Evolutionary conservation across 2,329 filamentous ascomycete species (phyloP), one percentile per base, ranked within the genome.

Genomic region (Aspergillus amoenus): DNA sequence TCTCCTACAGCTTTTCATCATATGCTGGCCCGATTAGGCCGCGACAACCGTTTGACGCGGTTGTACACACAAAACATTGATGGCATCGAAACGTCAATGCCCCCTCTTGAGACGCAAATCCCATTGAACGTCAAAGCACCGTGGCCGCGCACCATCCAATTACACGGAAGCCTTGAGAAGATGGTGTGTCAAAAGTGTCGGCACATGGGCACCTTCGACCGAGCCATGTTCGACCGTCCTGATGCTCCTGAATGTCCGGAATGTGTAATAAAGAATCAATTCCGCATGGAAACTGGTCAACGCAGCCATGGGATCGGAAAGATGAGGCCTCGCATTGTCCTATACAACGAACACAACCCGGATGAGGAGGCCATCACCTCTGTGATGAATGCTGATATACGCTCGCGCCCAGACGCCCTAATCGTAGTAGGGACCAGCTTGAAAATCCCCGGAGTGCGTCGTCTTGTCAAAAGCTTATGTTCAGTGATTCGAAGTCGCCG

Each of bases 41-140:
- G 90, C 57, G 92, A 97, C 75, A 90, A 89, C 43, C 90, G 94
- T 18, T 78, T 99, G 22, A 80, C 97, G 70, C 90, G 94, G 43
- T 82, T 99, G 6, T 99, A 99, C 74, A 93, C 91, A 3, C 94
- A 99, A 71, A 99, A 99, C 66, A 93, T 99, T 34, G 94, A 99
- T 76, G 91, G 93, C 57, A 89, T 99, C 63, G 94, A 99, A 67
- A 94, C 91, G 0, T 84, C 86, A 7, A 83, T 99, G 73, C 79
- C 86, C 46, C 93, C 93, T 3, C 79, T 99, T 8, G 82, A 84
- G 24, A 97, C 94, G 0, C 82, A 84, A 51, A 87, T 96, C 1
- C 94, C 94, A 1, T 81, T 99, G 12, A 88, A 88, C 60, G 81
- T 84, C 63, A 96, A 94, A 71, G 92, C 87, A 0, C 93, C 93